Evolutionary conservation across 1,139 yeast species (phyloP), one percentile per base, ranked within the genome.

Genomic region (Nakaseomyces kungkrabaensis): DNA sequence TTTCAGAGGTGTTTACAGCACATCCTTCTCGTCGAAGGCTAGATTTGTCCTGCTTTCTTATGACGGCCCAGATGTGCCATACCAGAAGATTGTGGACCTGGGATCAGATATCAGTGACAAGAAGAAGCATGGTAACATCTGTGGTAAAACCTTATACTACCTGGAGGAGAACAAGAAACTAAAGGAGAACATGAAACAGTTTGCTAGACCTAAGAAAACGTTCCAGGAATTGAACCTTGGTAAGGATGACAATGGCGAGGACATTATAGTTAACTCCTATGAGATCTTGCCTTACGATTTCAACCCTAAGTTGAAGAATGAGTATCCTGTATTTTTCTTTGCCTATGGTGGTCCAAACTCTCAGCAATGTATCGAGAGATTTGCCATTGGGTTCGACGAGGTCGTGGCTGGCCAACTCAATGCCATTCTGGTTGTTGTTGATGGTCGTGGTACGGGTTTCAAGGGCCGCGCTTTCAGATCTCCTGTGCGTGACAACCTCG

Each of bases 291-390:
- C 94, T 3, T 73, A 79, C 48, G 70, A 74, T 53, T 85, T 85
- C 59, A 74, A 82, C 56, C 69, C 74, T 4, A 56, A 65, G 1
- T 71, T 71, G 55, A 63, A 61, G 36, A 70, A 79, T 60, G 58
- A 62, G 44, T 85, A 85, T 61, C 94, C 94, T 0, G 78, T 85
- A 0, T 70, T 85, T 51, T 84, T 85, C 61, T 84, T 72, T 58
- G 85, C 83, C 2, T 85, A 85, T 60, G 90, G 90, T 24, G 94
- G 94, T 0, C 94, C 94, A n/a, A 86, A 85, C 34, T 81, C 89
- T 3, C 94, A 85, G 60, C 69, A 75, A 49, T 89, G 84, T 4
- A 68, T 72, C 32, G 77, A 81, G 51, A 61, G 69, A 5, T 83
- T 78, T 61, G 63, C 75, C 1, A 68, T 81, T 26, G 73, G 79